Conservation (phyloP, 345 rosid species). For the Odontarrhena argentea region DNA sequence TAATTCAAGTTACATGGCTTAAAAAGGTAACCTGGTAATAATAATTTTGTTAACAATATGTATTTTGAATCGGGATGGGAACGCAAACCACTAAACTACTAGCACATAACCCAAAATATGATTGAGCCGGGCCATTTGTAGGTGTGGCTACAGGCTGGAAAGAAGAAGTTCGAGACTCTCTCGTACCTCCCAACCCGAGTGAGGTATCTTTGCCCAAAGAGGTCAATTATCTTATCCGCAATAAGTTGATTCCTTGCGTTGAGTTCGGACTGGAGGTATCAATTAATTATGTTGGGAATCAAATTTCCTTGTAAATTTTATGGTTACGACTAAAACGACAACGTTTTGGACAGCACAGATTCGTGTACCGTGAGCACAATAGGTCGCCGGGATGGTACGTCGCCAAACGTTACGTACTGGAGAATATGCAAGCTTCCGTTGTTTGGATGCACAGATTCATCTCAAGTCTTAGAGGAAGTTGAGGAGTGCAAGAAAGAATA, state of each 20-base stretch:
- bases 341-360: slow-evolving; percentile 3
- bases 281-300: not conserved
- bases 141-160: slow-evolving; percentile 42
- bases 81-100: no score
- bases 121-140: not conserved
- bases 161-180: slow-evolving; percentile 45
- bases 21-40: not conserved
- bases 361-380: slow-evolving; percentile 16
- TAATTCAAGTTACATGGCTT: not conserved
- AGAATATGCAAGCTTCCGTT: slow-evolving; percentile 48
- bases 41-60: no score
- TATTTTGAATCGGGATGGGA: no score
- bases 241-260: slow-evolving; percentile 54
- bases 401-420: slow-evolving; percentile 23
- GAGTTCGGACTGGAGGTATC: slow-evolving; percentile 48
- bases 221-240: slow-evolving; percentile 48
- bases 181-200: slow-evolving; percentile 40
- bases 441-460: slow-evolving; percentile 40
- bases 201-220: slow-evolving; percentile 27
- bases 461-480: slow-evolving; percentile 38
- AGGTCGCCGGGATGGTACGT: not conserved
- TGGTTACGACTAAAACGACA: not conserved
- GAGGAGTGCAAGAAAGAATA: slow-evolving; percentile 28
- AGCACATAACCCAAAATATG: not conserved
- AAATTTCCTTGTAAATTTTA: not conserved